A percentile compares a stretch with the other conserved stretches of the same genome.
These are phyloP conservation scores for Nothopassalora personata DNA, from an alignment of 2,329 filamentous ascomycete species.

Conservation along the genomic window DNA sequence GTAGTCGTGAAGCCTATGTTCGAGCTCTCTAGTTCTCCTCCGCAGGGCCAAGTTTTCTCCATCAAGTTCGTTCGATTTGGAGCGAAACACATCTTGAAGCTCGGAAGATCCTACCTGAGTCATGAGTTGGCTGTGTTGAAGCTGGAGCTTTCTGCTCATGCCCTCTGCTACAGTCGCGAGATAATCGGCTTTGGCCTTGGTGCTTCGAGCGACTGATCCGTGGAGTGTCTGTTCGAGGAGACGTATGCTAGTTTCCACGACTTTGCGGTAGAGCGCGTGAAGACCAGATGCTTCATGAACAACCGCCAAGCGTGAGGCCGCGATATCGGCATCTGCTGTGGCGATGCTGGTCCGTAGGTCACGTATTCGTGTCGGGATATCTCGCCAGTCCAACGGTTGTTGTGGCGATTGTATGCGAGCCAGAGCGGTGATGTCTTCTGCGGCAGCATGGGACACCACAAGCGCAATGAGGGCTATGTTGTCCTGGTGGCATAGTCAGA, in stretches of 20 bases:
- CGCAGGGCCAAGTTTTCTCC: slow-evolving; percentile 28
- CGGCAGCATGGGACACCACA: slow-evolving; percentile 33
- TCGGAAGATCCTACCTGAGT: slow-evolving; percentile 23
- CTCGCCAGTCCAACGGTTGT: slow-evolving; percentile 5
- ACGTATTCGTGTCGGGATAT: slow-evolving; percentile 14
- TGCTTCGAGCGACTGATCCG: slow-evolving; percentile 39
- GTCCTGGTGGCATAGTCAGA: slow-evolving; percentile 20
- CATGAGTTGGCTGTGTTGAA: slow-evolving; percentile 27
- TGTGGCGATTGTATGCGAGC: slow-evolving; percentile 27
- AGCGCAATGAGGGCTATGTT: slow-evolving; percentile 34
- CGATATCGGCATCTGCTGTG: slow-evolving; percentile 24
- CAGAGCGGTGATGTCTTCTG: slow-evolving; percentile 29
- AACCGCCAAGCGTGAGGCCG: slow-evolving; percentile 29
- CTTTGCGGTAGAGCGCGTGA: slow-evolving; percentile 34
- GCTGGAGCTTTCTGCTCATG: slow-evolving; percentile 37
- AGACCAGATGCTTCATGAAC: slow-evolving; percentile 32
- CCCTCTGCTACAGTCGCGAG: slow-evolving; percentile 39
- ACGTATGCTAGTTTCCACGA: slow-evolving; percentile 37
- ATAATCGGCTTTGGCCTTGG: slow-evolving; percentile 41
- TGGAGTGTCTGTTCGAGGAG: slow-evolving; percentile 46
- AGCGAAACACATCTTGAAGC: slow-evolving; percentile 28
- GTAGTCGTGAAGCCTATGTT: slow-evolving; percentile 35
- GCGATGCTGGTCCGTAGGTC: slow-evolving; percentile 15
- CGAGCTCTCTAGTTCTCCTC: slow-evolving; percentile 32
- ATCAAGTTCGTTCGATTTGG: slow-evolving; percentile 30